Conservation (phyloP, 2,329 filamentous ascomycete genomes). For the Stachybotrys chartarum region DNA sequence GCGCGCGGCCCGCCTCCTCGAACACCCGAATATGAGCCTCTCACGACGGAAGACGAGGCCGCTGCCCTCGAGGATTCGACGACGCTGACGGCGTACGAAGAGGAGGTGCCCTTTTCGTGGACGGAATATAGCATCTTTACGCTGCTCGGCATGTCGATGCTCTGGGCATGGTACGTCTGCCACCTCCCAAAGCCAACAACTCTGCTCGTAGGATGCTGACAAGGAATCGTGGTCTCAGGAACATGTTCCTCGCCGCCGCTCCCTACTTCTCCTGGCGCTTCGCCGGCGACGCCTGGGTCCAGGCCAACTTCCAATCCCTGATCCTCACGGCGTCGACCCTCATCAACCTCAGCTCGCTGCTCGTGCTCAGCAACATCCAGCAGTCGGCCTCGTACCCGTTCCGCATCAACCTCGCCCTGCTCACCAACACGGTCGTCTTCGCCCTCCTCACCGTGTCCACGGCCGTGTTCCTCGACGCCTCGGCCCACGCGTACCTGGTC, state of each 20-base stretch:
- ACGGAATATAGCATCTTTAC: constrained; percentile 80
- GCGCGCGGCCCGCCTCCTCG: constrained; percentile 7
- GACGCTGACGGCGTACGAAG: constrained; percentile 20
- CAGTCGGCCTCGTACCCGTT: constrained; percentile 77
- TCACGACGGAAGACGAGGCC: constrained; percentile 19
- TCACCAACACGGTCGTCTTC: constrained; percentile 73
- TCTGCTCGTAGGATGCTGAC: constrained; percentile 3
- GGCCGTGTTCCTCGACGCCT: constrained; percentile 52
- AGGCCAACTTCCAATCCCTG: constrained; percentile 79
- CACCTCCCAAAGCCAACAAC: neutral
- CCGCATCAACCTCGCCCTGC: constrained; percentile 71
- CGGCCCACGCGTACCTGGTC: constrained; percentile 62
- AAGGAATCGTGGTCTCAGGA: constrained; percentile 46
- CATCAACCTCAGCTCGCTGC: constrained; percentile 70
- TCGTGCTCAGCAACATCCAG: constrained; percentile 75
- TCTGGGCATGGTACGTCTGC: constrained; percentile 83
- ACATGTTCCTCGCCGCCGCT: constrained; percentile 95
- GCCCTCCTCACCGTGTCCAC: constrained; percentile 75
- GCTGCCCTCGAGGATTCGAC: constrained; percentile 16
- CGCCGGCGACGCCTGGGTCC: constrained; percentile 59
- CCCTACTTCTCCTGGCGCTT: constrained; percentile 90
- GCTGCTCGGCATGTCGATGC: constrained; percentile 83
- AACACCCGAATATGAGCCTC: constrained; percentile 23
- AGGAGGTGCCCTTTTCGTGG: constrained; percentile 65
- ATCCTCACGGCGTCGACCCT: constrained; percentile 82